Base-by-base conservation (phyloP, 805 yeast species). In the Wickerhamiella lipophila region DNA sequence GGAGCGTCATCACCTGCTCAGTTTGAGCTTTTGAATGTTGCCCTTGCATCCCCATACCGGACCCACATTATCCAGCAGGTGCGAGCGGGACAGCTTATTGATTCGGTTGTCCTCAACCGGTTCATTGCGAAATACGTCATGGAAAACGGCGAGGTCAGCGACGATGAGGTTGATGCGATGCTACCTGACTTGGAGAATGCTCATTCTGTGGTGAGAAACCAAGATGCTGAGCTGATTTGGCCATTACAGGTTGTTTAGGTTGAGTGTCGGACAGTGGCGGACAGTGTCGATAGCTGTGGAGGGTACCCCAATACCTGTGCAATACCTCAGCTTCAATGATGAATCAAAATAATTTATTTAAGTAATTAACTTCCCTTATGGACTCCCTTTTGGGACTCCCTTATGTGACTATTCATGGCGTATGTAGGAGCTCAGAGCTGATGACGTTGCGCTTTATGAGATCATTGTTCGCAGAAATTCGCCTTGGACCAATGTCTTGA, bases 1-100 rank as follows among this genome's bases (percentile, higher is more conserved):
- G 39, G 39, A 6, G 40, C 23, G 12, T 32, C 39, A 11, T 44
- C 47, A n/a, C 47, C 41, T 15, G 60, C 61, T 2, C 54, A 59
- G 8, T 42, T 50, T 7, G 47, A 42, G 26, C 49, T 56, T 4
- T 38, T 59, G 15, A 50, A 45, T 3, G 8, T 23, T 9, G 52
- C 56, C n/a, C 48, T 59, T 41, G 53, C 51, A 8, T 25, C 51
- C 13, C 44, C 39, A 3, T 19, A 15, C 29, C 42, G 46, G 11
- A 48, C 47, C 8, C 41, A 23, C 22, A 40, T 51, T 12, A 38
- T 49, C n/a, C 39, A 23, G 15, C 40, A 38, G 9, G 22, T 48
- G 4, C 40, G 32, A 9, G 27, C 41, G 7, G 47, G 45, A 26
- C 44, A 39, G 13, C 48, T 51, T 3, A 25, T 51, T 4, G 35